Evolutionary conservation across 768 basidiomycete genomes (phyloP).

Genomic region (Calocybe gangraenosa): DNA sequence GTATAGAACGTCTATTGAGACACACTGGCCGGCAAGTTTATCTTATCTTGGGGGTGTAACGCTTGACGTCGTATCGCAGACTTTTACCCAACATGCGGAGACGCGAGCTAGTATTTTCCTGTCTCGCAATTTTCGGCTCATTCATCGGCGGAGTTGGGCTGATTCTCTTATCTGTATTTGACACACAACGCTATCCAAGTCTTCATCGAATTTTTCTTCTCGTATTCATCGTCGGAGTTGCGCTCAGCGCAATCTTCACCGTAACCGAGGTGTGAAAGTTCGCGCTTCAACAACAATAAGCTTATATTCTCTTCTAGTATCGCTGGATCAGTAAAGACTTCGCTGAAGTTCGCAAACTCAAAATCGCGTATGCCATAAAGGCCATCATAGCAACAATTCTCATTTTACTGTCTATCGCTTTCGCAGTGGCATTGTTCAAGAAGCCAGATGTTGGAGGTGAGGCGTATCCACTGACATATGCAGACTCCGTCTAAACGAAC

Average conservation of each 20-base stretch:
- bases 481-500: not conserved
- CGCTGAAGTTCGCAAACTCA: slow-evolving; percentile 36
- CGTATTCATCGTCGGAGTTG: slow-evolving; percentile 71
- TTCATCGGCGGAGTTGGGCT: slow-evolving; percentile 62
- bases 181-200: slow-evolving; percentile 50
- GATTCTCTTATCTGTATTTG: slow-evolving; percentile 67
- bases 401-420: slow-evolving; percentile 59
- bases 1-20: slow-evolving; percentile 59
- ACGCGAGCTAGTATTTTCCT: slow-evolving; percentile 50
- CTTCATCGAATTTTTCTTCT: slow-evolving; percentile 61
- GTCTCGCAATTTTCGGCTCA: slow-evolving; percentile 57
- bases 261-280: slow-evolving; percentile 52
- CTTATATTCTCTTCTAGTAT: slow-evolving; percentile 34
- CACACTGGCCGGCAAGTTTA: slow-evolving; percentile 53
- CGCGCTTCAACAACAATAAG: too few relatives aligned
- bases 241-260: slow-evolving; percentile 70
- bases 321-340: slow-evolving; percentile 64
- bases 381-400: slow-evolving; percentile 54
- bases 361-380: slow-evolving; percentile 56
- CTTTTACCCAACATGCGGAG: slow-evolving; percentile 56
- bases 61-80: too few relatives aligned
- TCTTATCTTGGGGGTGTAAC: too few relatives aligned
- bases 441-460: slow-evolving; percentile 47
- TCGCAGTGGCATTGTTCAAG: slow-evolving; percentile 47
- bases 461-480: slow-evolving; percentile 7